These are phyloP conservation scores for Mrakia hoshinonis DNA, from an alignment of 768 basidiomycete genomes.

Conservation along the genomic window DNA sequence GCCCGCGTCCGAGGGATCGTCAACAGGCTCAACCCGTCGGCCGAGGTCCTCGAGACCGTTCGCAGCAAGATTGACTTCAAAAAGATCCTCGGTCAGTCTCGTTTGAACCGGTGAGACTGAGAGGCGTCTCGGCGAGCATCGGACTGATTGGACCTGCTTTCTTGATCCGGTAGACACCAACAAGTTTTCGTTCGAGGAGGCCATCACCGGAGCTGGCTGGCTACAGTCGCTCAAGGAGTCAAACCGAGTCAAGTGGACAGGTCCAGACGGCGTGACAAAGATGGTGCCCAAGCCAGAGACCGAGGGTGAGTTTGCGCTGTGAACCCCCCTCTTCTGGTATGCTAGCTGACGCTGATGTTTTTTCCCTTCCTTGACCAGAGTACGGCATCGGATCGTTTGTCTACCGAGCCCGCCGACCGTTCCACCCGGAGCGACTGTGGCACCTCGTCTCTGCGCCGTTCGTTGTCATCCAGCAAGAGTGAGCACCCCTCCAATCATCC, in stretches of 20 bases:
- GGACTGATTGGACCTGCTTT: no score
- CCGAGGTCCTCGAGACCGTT: conserved; percentile 20
- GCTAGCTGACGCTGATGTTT: neutral
- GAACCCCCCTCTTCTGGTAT: neutral
- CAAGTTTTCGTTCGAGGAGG: conserved; percentile 37
- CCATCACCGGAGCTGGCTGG: conserved; percentile 38
- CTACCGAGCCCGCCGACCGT: conserved; percentile 39
- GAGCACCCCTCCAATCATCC: conserved; percentile 13
- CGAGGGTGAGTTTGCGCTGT: conserved; percentile 14
- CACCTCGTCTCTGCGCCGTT: conserved; percentile 35
- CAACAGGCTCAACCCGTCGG: conserved; percentile 37
- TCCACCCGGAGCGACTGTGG: conserved; percentile 41
- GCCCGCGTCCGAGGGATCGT: conserved; percentile 34
- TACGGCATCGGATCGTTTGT: conserved; percentile 38
- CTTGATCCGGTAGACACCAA: conserved; percentile 37
- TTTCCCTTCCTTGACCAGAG: neutral
- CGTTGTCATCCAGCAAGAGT: conserved; percentile 37
- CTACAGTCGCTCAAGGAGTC: conserved; percentile 37
- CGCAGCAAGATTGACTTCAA: conserved; percentile 35
- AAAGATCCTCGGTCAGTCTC: conserved; percentile 34
- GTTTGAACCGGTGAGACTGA: no score
- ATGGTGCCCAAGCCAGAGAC: conserved; percentile 39
- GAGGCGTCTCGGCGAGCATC: no score
- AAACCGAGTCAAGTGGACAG: conserved; percentile 31
- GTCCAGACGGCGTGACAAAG: conserved; percentile 30